Evolutionary conservation across 257 asterid species (phyloP).

Genomic region (Solanum tarapatanum): DNA sequence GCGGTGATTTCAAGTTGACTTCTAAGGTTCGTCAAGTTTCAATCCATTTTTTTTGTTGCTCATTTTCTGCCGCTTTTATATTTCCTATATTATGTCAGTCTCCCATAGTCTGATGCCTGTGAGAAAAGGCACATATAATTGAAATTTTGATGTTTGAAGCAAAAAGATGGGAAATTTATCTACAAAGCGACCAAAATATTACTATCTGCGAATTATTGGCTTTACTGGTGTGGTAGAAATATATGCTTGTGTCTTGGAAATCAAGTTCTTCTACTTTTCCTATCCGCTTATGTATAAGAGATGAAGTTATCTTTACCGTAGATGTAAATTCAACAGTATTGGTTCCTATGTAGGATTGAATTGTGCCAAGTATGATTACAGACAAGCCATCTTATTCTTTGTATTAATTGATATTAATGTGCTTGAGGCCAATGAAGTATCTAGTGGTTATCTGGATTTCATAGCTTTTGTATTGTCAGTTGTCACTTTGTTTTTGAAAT

Average conservation of each 20-base stretch:
- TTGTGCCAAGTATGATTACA: not conserved
- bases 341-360: not conserved
- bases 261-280: not conserved
- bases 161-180: not conserved
- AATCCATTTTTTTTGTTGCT: not conserved
- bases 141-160: not conserved
- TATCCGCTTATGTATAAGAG: not conserved
- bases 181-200: not conserved
- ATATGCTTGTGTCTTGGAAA: not conserved
- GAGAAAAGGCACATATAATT: not conserved
- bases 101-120: not conserved
- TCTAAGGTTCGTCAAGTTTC: slow-evolving; percentile 33
- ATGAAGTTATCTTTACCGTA: not conserved
- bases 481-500: not conserved
- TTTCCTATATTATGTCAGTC: not conserved
- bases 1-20: slow-evolving; percentile 50
- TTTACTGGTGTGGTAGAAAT: not conserved
- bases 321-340: not conserved
- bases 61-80: not conserved
- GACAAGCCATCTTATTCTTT: not conserved
- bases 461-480: not conserved
- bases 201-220: not conserved
- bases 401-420: not conserved
- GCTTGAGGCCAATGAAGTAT: not conserved
- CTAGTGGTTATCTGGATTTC: not conserved